Percentiles rank a stretch among this genome's conserved stretches.
Evolutionary conservation across 306 rosid species (phyloP).

Genomic region (Alnus glutinosa): DNA sequence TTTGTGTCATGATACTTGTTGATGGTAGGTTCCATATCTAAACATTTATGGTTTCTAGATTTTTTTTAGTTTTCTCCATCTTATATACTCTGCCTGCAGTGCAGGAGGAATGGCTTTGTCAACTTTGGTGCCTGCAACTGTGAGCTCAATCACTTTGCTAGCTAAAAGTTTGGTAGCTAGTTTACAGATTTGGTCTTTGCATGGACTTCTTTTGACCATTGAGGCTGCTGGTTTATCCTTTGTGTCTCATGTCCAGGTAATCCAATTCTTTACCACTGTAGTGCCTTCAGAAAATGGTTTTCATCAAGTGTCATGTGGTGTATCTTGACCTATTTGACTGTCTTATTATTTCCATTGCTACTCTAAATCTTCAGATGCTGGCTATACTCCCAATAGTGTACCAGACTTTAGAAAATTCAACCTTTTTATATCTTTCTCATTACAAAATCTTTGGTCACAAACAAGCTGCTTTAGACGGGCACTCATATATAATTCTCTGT

Average conservation of each 20-base stretch:
- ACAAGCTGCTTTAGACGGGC: not conserved
- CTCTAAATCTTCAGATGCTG: not conserved
- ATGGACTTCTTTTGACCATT: constrained; percentile 91
- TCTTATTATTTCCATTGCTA: not conserved
- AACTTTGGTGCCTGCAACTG: constrained; percentile 91
- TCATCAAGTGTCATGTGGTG: constrained; percentile 12
- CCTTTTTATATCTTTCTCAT: not conserved
- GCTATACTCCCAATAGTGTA: not conserved
- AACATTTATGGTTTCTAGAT: not conserved
- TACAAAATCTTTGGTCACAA: not conserved
- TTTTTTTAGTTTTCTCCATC: constrained; percentile 15
- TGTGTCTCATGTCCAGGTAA: constrained; percentile 98
- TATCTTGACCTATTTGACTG: constrained; percentile 1
- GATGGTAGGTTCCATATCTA: not conserved
- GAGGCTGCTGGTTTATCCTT: constrained; percentile 98
- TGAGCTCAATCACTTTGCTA: constrained; percentile 76
- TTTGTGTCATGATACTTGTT: not conserved
- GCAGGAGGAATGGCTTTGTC: constrained; percentile 99
- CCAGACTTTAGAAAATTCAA: not conserved
- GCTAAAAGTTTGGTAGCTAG: constrained; percentile 78
- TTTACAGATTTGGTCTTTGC: constrained; percentile 96
- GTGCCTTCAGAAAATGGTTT: constrained; percentile 14
- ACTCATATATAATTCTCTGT: not conserved
- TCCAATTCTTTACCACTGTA: constrained; percentile 18
- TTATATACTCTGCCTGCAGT: constrained; percentile 60